A percentile compares a stretch with the other conserved stretches of the same genome.
Conservation (phyloP, 495 filamentous ascomycete species). For the Aspergillus diversus region DNA sequence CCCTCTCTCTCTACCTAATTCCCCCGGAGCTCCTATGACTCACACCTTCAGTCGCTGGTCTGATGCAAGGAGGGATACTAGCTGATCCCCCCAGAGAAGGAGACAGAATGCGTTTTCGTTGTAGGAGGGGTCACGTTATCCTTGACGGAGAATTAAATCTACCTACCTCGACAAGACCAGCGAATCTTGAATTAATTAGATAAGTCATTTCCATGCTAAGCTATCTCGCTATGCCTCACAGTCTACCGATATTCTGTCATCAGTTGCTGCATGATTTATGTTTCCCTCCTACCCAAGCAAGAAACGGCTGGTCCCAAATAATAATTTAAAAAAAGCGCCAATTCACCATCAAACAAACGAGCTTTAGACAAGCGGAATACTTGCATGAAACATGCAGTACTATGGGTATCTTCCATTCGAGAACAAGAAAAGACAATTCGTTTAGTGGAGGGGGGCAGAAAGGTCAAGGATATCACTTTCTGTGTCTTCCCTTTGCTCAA, state of each 20-base stretch:
- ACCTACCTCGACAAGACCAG: background rate
- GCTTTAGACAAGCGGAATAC: slow-evolving; percentile 4
- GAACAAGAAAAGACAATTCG: slow-evolving; percentile 2
- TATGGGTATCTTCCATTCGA: slow-evolving; percentile 19
- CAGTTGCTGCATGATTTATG: background rate
- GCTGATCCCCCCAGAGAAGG: slow-evolving; percentile 4
- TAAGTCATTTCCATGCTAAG: slow-evolving; percentile 3
- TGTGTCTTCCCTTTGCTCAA: background rate
- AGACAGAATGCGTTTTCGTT: background rate
- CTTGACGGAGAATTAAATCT: background rate
- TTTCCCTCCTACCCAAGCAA: slow-evolving; percentile 1
- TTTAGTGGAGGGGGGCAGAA: slow-evolving; percentile 8
- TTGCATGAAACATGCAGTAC: slow-evolving; percentile 16
- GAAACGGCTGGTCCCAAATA: background rate
- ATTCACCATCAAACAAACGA: slow-evolving; percentile 7
- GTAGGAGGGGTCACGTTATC: background rate
- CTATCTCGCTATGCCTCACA: slow-evolving; percentile 2
- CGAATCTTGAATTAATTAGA: background rate
- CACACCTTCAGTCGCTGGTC: slow-evolving; percentile 6
- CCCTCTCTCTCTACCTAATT: slow-evolving; percentile 6
- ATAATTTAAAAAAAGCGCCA: background rate
- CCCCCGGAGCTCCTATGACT: slow-evolving; percentile 12
- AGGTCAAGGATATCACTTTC: slow-evolving; percentile 8
- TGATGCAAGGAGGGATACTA: slow-evolving; percentile 9
- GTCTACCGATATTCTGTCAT: slow-evolving; percentile 1